phyloP scores from a whole-genome alignment of 2,329 filamentous ascomycete species.

The Sporothrix inflata region DNA sequence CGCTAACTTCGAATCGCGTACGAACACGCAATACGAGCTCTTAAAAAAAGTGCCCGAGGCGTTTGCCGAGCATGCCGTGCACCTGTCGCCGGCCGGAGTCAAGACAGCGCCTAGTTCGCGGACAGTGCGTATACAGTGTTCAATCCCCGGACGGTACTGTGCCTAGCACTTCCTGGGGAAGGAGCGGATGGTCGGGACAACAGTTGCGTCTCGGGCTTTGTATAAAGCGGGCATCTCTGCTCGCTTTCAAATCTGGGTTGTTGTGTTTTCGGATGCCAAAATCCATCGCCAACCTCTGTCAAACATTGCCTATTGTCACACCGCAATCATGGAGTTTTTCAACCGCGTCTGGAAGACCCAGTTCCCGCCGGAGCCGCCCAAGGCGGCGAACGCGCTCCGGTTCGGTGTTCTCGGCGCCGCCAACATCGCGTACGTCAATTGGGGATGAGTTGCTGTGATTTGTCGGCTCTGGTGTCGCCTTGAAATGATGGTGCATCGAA shows the following conservation, averaged over 20 bases:
- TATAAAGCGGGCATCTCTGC: background rate
- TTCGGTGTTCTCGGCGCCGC: slow-evolving; percentile 50
- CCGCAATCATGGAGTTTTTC: slow-evolving; percentile 9
- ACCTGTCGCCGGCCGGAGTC: background rate
- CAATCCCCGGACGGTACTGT: background rate
- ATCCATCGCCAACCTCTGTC: no score
- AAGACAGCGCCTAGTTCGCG: background rate
- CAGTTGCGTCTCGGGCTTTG: background rate
- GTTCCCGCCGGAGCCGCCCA: slow-evolving; percentile 28
- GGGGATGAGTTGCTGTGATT: background rate
- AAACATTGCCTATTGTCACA: background rate
- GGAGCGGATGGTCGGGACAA: background rate
- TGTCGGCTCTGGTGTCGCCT: no score
- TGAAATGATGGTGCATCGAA: no score
- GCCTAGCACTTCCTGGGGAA: background rate
- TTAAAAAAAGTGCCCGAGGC: background rate
- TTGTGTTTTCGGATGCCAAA: background rate
- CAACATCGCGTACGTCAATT: slow-evolving; percentile 43
- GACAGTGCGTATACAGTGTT: slow-evolving; percentile 16
- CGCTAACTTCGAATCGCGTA: no score
- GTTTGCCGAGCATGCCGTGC: no score
- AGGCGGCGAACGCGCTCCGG: slow-evolving; percentile 38
- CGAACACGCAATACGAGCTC: background rate
- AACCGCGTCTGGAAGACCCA: slow-evolving; percentile 29
- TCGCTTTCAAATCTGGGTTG: background rate